A percentile compares a stretch with the other conserved stretches of the same genome.
Evolutionary conservation across 31 red algal genomes (phyloP).

Genomic region (Endocladia muricata): DNA sequence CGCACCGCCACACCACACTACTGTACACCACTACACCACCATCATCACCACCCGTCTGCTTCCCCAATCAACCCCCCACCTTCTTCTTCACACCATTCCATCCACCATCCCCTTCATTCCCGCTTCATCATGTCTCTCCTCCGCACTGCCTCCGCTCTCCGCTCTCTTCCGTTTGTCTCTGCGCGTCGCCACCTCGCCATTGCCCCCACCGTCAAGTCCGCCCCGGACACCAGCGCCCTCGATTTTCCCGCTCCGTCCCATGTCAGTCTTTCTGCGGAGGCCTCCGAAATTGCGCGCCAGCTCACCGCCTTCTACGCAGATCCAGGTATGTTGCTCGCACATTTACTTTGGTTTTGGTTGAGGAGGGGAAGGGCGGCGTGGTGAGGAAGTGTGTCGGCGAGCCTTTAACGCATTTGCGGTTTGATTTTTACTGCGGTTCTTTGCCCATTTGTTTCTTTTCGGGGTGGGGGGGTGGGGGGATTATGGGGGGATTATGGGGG

Average conservation of each 20-base stretch:
- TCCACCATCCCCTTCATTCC: background rate
- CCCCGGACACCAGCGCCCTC: conserved; percentile 38
- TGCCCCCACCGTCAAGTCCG: conserved; percentile 36
- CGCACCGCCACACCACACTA: too few species aligned
- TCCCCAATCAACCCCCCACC: too few species aligned
- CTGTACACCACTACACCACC: too few species aligned
- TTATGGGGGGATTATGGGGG: too few species aligned
- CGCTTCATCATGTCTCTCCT: conserved; percentile 27
- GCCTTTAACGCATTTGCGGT: background rate
- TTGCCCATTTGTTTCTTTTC: background rate
- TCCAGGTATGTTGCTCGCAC: conserved; percentile 34
- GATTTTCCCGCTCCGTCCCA: conserved; percentile 66
- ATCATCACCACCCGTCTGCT: too few species aligned
- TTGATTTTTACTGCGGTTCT: background rate
- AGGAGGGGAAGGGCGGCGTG: too few species aligned
- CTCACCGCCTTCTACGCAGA: conserved; percentile 48
- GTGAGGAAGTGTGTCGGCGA: background rate
- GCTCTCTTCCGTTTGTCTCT: conserved; percentile 12
- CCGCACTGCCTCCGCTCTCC: conserved; percentile 31
- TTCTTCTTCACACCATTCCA: background rate
- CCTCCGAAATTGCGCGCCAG: conserved; percentile 52
- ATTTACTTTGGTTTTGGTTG: background rate
- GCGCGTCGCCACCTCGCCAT: conserved; percentile 46
- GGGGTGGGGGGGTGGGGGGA: background rate
- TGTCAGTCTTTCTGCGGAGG: conserved; percentile 43